Base-by-base conservation (phyloP, 225 moss, liverwort and hornwort genomes). In the Ulota crispa region DNA sequence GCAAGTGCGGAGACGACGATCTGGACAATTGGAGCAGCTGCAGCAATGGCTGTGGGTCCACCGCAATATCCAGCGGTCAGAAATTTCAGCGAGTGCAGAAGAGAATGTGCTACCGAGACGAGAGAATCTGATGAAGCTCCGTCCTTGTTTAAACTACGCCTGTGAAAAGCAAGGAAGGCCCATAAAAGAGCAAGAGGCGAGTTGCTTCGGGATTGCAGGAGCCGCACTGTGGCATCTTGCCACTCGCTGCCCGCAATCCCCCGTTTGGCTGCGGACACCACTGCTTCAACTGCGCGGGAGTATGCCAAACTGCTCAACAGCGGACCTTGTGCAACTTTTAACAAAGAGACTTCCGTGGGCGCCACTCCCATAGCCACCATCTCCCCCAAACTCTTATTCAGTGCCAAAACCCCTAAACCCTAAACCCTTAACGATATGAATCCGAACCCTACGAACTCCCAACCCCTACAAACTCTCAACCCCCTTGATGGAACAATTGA, bases 221-320 rank as follows among this genome's bases (percentile, higher is more conserved):
- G 83, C 30, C 89, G 91, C 59, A 80, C 37, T 19, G 85, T 24
- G 64, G 85, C 85, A 52, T 82, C 85, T 19, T 66, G 83, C 91
- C 89, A 89, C 37, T 83, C 81, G 21, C 75, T 43, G 43, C 70
- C 59, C 68, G 66, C 57, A 78, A 79, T 37, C 23, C 81, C 89
- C 52, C 77, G 74, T 13, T 87, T 73, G 23, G 81, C 87, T 76
- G 83, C 75, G 36, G 55, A n/a, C 37, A 89, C 87, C n/a, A 73
- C 91, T 37, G 89, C 85, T 81, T 91, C 87, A 19, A 91, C 89
- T 36, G 91, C 91, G 43, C 83, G 83, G 2, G 89, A 73, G 77
- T 91, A 91, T 3, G 81, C 83, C 62, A 53, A 68, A 66, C 77
- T 87, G 54, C 85, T 87, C 66, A 87, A 71, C 74, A 89, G 60